A percentile compares a stretch with the other conserved stretches of the same genome.
Conservation (phyloP, 108 stramenopile species). For the Stephanodiscus triporus region DNA sequence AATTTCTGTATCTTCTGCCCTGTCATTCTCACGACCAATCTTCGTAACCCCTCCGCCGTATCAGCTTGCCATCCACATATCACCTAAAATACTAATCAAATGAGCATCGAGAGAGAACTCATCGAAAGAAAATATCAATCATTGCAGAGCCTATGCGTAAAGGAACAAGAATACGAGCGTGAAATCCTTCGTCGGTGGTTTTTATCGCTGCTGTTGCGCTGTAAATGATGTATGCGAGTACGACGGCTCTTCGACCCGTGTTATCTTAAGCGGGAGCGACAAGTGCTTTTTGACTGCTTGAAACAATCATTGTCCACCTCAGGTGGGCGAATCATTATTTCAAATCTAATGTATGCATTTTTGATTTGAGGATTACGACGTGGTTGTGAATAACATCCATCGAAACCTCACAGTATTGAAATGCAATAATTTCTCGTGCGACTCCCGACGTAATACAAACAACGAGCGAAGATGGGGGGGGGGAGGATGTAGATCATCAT, state of each 20-base stretch:
- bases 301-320: neutral
- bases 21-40: too few species aligned
- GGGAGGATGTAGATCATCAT: too few species aligned
- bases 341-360: slow-evolving; percentile 3
- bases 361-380: slow-evolving; percentile 3
- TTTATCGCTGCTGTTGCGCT: neutral
- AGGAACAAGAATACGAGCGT: neutral
- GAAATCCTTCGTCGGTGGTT: neutral
- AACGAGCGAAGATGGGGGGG: neutral
- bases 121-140: neutral
- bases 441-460: neutral
- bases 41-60: too few species aligned
- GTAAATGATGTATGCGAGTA: slow-evolving; percentile 3
- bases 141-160: neutral
- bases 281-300: slow-evolving; percentile 11
- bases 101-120: neutral
- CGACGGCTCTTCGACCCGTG: slow-evolving; percentile 8
- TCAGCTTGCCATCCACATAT: too few species aligned
- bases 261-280: neutral
- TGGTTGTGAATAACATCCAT: neutral
- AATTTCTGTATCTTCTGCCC: too few species aligned
- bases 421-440: neutral
- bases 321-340: neutral
- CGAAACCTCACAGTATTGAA: slow-evolving; percentile 9
- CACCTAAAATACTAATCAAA: neutral